Evolutionary conservation across 192 early-diverging fungal species (phyloP), one percentile per base, ranked within the genome.

Genomic region (Coemansia sp.): DNA sequence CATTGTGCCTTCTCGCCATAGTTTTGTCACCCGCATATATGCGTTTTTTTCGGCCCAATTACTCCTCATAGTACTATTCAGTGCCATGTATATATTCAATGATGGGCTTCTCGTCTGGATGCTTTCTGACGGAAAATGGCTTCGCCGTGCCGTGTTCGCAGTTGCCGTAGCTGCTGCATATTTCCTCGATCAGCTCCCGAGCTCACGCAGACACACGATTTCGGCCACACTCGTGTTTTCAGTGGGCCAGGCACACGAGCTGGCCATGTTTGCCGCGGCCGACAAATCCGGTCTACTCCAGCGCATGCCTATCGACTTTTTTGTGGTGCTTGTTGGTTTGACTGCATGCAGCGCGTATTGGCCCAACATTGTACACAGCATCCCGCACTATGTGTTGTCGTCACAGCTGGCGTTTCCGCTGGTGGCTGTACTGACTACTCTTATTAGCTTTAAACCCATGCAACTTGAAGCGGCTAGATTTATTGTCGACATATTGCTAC

Each of bases 1-100:
- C 9, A 37, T 45, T 9, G 57, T 12, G 38, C 41, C 21, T 4
- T 14, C 4, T 14, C 7, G 19, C 37, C 29, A 32, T 1, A 29
- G 11, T 9, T 38, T 38, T 11, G 22, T 58, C 39, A 58, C 57
- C 57, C 12, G 38, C 37, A 38, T 58, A 6, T 58, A 58, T 12
- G 57, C 57, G 12, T 6, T 58, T 22, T 58, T 58, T 25, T 22
- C 57, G 12, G 35, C 21, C 8, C n/a, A 23, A 10, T 5, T 58
- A 25, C 37, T 58, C 4, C 57, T 58, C 2, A 19, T 41, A 10
- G 12, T 12, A 9, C 57, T 41, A 12, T 58, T 58, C 21, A 11
- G 21, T 8, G 1, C 19, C 6, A 0, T 58, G 38, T 58, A 43
- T 14, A 1, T 23, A 4, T n/a, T 45, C 21, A 38, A 24, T 19